A percentile compares a stretch with the other conserved stretches of the same genome.
Evolutionary conservation across 345 rosid species (phyloP).

Genomic region (Citrus inodora): DNA sequence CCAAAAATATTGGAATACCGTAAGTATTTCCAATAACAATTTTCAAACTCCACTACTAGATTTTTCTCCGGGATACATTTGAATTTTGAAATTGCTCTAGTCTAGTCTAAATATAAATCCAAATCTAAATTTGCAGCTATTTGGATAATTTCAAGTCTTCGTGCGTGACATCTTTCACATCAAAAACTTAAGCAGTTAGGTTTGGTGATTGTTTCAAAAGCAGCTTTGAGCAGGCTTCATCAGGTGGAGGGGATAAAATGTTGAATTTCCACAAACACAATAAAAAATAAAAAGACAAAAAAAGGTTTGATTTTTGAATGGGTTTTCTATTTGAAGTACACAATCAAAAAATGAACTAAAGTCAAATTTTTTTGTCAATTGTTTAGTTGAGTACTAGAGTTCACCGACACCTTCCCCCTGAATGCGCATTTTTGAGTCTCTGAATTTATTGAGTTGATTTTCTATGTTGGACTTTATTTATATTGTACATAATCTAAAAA

Average conservation of each 20-base stretch:
- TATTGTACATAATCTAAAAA: too few species aligned
- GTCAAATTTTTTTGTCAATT: neutral
- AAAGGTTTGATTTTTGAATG: neutral
- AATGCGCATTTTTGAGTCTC: too few species aligned
- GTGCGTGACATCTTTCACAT: neutral
- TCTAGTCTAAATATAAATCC: neutral
- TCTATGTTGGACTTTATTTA: too few species aligned
- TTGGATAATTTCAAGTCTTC: neutral
- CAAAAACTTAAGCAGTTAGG: neutral
- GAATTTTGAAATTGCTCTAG: neutral
- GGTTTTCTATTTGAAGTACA: neutral
- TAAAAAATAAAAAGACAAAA: neutral
- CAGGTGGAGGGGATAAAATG: neutral
- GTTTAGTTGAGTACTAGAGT: too few species aligned
- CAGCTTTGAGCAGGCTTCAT: neutral
- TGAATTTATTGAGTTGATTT: too few species aligned
- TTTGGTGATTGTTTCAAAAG: neutral
- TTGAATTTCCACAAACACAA: neutral
- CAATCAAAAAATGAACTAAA: neutral
- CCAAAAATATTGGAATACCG: neutral
- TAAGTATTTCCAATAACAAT: neutral
- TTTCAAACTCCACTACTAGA: neutral
- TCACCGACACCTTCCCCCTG: too few species aligned
- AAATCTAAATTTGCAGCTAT: neutral
- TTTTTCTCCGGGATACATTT: neutral